A percentile compares a stretch with the other conserved stretches of the same genome.
Conservation (phyloP, 441 rosid genomes). For the Erodium texanum region DNA sequence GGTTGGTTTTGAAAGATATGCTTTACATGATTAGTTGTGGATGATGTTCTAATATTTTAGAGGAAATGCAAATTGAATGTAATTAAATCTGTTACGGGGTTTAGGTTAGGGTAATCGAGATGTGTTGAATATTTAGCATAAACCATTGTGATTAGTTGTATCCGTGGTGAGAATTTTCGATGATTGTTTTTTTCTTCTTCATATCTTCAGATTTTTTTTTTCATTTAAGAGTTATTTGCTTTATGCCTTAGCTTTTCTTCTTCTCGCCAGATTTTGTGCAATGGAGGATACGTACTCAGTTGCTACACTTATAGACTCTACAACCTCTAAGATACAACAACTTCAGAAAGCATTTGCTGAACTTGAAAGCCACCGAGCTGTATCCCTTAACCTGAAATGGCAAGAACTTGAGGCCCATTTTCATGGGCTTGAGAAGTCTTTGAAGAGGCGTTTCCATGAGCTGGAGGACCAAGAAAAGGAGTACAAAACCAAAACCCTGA, state of each 20-base stretch:
- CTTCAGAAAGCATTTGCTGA: slow-evolving; percentile 98
- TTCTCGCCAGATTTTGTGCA: slow-evolving; percentile 24
- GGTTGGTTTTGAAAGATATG: too few relatives aligned
- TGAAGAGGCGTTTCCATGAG: slow-evolving; percentile 94
- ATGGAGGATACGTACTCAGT: slow-evolving; percentile 74
- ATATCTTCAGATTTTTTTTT: neutral
- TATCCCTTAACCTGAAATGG: slow-evolving; percentile 87
- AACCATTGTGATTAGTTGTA: neutral
- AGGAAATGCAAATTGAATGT: too few relatives aligned
- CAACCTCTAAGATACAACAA: slow-evolving; percentile 83
- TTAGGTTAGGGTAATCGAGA: neutral
- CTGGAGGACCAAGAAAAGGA: slow-evolving; percentile 88
- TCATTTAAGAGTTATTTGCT: neutral
- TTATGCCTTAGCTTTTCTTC: neutral
- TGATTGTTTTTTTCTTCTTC: too few relatives aligned
- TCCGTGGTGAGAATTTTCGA: neutral
- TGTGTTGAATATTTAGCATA: neutral
- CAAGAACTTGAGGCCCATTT: slow-evolving; percentile 94
- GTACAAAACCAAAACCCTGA: slow-evolving; percentile 57
- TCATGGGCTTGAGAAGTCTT: slow-evolving; percentile 90
- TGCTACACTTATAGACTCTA: slow-evolving; percentile 71
- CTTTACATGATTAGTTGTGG: too few relatives aligned
- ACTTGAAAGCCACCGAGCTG: slow-evolving; percentile 82
- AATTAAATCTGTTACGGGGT: too few relatives aligned
- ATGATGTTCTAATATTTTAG: too few relatives aligned